These are phyloP conservation scores for Biscogniauxia marginata DNA, from an alignment of 2,329 filamentous ascomycete species.

Conservation along the genomic window DNA sequence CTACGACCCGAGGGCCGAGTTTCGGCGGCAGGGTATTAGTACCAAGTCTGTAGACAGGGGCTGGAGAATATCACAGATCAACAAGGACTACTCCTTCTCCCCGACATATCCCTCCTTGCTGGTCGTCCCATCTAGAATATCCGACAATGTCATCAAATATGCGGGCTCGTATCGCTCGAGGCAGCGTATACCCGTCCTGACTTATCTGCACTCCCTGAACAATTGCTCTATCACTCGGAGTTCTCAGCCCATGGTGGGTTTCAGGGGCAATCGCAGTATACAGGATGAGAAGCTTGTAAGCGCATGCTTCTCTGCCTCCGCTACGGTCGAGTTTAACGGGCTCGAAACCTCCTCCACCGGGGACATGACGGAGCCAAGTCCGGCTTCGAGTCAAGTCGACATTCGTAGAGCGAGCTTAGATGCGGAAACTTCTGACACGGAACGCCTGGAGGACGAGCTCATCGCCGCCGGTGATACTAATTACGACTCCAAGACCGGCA, in stretches of 20 bases:
- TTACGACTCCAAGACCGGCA: conserved; percentile 59
- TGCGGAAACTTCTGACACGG: conserved; percentile 58
- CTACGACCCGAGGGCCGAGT: conserved; percentile 85
- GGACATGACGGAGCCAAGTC: conserved; percentile 38
- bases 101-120: conserved; percentile 87
- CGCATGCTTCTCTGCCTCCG: conserved; percentile 82
- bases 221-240: conserved; percentile 96
- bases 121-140: conserved; percentile 83
- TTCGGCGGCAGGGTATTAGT: conserved; percentile 81
- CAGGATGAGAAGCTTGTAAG: conserved; percentile 94
- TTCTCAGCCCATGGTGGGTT: conserved; percentile 85
- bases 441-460: conserved; percentile 68
- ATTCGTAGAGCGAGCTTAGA: conserved; percentile 40
- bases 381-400: conserved; percentile 52
- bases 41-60: conserved; percentile 73
- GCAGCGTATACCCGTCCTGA: conserved; percentile 81
- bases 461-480: conserved; percentile 51
- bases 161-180: conserved; percentile 86
- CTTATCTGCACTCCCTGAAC: conserved; percentile 94
- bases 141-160: conserved; percentile 96
- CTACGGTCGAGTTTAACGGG: conserved; percentile 39
- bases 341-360: conserved; percentile 33
- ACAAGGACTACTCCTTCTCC: conserved; percentile 85
- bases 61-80: conserved; percentile 90
- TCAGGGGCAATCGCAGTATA: conserved; percentile 84